Evolutionary conservation across 2,329 filamentous ascomycete species (phyloP), one percentile per base, ranked within the genome.

Genomic region (Aspergillus alliaceus): DNA sequence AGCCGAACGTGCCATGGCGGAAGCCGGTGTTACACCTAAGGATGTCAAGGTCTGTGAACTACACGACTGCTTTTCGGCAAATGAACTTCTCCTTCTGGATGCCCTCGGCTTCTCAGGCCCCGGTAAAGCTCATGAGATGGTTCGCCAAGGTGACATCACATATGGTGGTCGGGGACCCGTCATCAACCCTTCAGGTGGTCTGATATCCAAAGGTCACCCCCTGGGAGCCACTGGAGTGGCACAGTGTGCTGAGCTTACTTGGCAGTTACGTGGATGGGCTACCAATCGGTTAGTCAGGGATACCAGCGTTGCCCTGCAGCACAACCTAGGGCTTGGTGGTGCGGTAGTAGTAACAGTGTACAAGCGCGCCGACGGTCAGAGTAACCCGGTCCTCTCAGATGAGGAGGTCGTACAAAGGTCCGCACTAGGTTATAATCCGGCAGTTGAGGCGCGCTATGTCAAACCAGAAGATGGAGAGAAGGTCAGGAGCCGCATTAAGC

Each of bases 1-100:
- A 0, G 86, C 85, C 3, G 74, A 80, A 58, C 78, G 80, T 0
- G 93, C 93, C 14, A 80, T 90, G 60, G 80, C 77, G 20, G 90
- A 98, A 77, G 83, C 84, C 24, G 78, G 89, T 57, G 82, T 86
- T 2, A 77, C 76, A 2, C 78, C 89, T 0, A 74, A 78, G 22
- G 90, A 96, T 62, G 82, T 93, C 61, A 86, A 88, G 67, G 89
- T 98, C n/a, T 91, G 91, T 69, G 93, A 98, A 78, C 81, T 97
- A 57, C 93, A 97, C 77, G 93, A 98, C 79, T 98, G 93, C 80
- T 97, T 97, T 83, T 91, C 87, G 18, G 87, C 93, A n/a, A 98
- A 98, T 73, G 90, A 97, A 80, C 89, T 97, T 88, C 83, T 93
- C 47, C 87, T 86, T 1, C 86, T 98, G 48, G 93, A 97, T 72